Evolutionary conservation across 2,329 filamentous ascomycete species (phyloP).

Genomic region (Tetracladium maxilliforme): DNA sequence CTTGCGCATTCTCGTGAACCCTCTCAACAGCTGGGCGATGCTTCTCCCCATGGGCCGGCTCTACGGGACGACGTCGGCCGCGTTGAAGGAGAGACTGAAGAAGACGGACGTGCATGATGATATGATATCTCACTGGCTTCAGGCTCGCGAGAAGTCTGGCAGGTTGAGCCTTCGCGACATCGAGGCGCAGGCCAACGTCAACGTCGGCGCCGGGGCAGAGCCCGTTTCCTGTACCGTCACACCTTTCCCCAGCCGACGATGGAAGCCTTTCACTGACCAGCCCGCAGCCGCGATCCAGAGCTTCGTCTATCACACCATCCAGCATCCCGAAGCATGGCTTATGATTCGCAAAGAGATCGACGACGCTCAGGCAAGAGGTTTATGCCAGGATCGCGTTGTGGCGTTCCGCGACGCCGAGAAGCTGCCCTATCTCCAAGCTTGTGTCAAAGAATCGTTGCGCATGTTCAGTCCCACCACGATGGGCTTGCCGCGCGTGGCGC

Average conservation of each 20-base stretch:
- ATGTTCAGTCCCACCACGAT: slow-evolving; percentile 26
- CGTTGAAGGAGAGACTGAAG: too few species aligned
- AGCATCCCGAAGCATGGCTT: slow-evolving; percentile 10
- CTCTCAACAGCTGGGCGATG: too few species aligned
- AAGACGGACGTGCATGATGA: too few species aligned
- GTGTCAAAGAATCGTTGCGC: slow-evolving; percentile 32
- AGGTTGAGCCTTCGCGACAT: slow-evolving; percentile 22
- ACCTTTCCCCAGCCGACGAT: too few species aligned
- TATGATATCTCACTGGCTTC: slow-evolving; percentile 27
- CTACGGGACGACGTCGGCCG: too few species aligned
- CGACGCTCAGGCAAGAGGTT: slow-evolving; percentile 16
- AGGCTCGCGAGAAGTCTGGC: slow-evolving; percentile 20
- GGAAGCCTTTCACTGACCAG: slow-evolving; percentile 27
- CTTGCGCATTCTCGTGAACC: too few species aligned
- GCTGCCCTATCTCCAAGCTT: slow-evolving; percentile 34
- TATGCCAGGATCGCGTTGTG: slow-evolving; percentile 15
- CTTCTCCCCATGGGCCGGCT: too few species aligned
- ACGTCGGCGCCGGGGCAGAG: slow-evolving; percentile 19
- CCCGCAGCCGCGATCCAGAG: too few species aligned
- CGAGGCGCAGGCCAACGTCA: slow-evolving; percentile 11
- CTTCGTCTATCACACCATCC: too few species aligned
- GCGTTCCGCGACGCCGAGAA: slow-evolving; percentile 34
- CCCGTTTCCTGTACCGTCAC: too few species aligned
- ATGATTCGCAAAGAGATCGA: slow-evolving; percentile 7
- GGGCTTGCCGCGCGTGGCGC: slow-evolving; percentile 27